A percentile compares a stretch with the other conserved stretches of the same genome.
phyloP scores from a whole-genome alignment of 345 rosid genomes.

The Populus tremula region DNA sequence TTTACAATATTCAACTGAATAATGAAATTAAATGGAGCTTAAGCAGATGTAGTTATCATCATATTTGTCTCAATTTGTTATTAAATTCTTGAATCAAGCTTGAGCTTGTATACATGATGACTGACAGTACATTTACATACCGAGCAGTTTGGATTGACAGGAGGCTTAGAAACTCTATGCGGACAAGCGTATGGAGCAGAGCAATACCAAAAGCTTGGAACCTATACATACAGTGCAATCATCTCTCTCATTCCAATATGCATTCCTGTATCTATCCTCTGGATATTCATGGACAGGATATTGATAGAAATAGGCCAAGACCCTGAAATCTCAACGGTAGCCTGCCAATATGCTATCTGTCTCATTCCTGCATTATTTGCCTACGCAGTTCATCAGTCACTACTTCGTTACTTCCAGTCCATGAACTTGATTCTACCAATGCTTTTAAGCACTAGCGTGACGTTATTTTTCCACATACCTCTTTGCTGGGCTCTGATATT shows the following conservation, averaged over 20 bases:
- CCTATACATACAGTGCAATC: slow-evolving; percentile 39
- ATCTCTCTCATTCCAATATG: slow-evolving; percentile 33
- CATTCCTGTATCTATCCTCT: slow-evolving; percentile 36
- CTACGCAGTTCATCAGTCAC: slow-evolving; percentile 36
- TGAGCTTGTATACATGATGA: neutral
- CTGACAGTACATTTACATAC: neutral
- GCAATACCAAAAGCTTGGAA: slow-evolving; percentile 42
- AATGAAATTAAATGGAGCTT: neutral
- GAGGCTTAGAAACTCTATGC: slow-evolving; percentile 61
- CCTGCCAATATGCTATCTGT: slow-evolving; percentile 40
- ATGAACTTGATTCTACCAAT: slow-evolving; percentile 46
- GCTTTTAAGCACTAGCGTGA: slow-evolving; percentile 32
- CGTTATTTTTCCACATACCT: slow-evolving; percentile 41
- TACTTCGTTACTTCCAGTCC: slow-evolving; percentile 44
- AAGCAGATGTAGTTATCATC: neutral
- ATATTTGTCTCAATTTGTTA: neutral
- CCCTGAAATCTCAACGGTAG: slow-evolving; percentile 37
- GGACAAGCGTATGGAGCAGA: slow-evolving; percentile 73
- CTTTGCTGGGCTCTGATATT: slow-evolving; percentile 46
- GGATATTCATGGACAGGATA: slow-evolving; percentile 49
- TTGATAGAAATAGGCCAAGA: slow-evolving; percentile 37
- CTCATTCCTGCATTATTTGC: slow-evolving; percentile 50
- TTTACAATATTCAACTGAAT: too few species aligned
- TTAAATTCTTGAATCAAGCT: neutral
- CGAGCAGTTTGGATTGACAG: slow-evolving; percentile 46